Percentiles rank a stretch among this genome's conserved stretches.
Conservation (phyloP, 805 yeast genomes). For the Jamesozyma rosinii region DNA sequence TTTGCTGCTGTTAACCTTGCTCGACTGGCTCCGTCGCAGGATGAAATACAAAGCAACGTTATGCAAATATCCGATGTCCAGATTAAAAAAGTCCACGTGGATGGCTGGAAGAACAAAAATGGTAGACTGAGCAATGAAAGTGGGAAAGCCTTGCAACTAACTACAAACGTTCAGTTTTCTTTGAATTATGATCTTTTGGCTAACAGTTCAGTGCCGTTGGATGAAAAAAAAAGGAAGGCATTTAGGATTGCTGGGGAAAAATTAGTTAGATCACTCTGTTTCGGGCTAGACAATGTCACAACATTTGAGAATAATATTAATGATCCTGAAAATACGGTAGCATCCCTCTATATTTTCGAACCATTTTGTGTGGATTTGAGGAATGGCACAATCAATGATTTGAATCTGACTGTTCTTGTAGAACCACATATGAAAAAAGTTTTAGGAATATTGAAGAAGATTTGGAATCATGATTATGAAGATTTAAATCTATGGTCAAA, state of each 20-base stretch:
- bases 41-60: conserved; percentile 13
- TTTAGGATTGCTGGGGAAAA: conserved; percentile 13
- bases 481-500: conserved; percentile 21
- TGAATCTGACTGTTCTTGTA: conserved; percentile 18
- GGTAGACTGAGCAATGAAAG: conserved; percentile 13
- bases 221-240: conserved; percentile 7
- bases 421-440: conserved; percentile 23
- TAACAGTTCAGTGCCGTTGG: conserved; percentile 1
- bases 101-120: conserved; percentile 25
- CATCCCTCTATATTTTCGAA: conserved; percentile 11
- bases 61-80: conserved; percentile 17
- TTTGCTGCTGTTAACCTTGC: background rate
- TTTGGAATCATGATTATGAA: conserved; percentile 22
- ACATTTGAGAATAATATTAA: conserved; percentile 17
- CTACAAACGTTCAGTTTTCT: conserved; percentile 9
- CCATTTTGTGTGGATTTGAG: conserved; percentile 21
- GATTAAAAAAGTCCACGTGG: conserved; percentile 15
- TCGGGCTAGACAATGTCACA: conserved; percentile 20
- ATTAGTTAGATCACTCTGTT: conserved; percentile 16
- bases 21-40: conserved; percentile 9
- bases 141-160: conserved; percentile 16
- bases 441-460: conserved; percentile 19
- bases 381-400: conserved; percentile 12
- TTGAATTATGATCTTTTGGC: conserved; percentile 17
- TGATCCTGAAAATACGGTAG: conserved; percentile 8